Conservation (phyloP, 1,284 basidiomycete species). For the Leucoagaricus sp. region DNA sequence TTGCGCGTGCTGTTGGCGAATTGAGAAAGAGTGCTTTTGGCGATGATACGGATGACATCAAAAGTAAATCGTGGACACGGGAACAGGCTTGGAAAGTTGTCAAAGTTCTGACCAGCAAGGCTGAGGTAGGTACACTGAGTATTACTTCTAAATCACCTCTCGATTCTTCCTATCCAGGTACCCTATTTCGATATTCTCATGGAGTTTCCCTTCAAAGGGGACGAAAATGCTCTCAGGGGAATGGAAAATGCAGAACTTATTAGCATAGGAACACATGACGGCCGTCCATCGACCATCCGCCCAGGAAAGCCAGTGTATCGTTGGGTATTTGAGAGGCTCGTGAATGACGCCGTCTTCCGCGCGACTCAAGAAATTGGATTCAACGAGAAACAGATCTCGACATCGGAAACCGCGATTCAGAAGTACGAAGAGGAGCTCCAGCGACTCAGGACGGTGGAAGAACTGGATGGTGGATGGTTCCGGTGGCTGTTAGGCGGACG, state of each 20-base stretch:
- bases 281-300: slow-evolving; percentile 81
- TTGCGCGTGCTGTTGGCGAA: slow-evolving; percentile 78
- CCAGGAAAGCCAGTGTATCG: slow-evolving; percentile 91
- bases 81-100: slow-evolving; percentile 90
- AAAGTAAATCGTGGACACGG: slow-evolving; percentile 80
- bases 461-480: slow-evolving; percentile 47
- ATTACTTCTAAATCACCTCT: not conserved
- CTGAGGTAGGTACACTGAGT: slow-evolving; percentile 54
- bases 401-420: slow-evolving; percentile 66
- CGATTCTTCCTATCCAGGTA: slow-evolving; percentile 43
- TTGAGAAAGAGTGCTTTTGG: slow-evolving; percentile 92
- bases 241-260: slow-evolving; percentile 94
- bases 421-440: slow-evolving; percentile 78
- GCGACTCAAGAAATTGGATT: slow-evolving; percentile 82
- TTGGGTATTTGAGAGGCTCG: slow-evolving; percentile 82
- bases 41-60: slow-evolving; percentile 87
- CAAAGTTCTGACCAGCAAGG: slow-evolving; percentile 66
- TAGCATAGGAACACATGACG: slow-evolving; percentile 73
- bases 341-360: slow-evolving; percentile 78
- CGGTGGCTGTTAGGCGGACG: slow-evolving; percentile 34
- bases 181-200: slow-evolving; percentile 84
- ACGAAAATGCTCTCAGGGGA: slow-evolving; percentile 78
- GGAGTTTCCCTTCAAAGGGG: slow-evolving; percentile 91
- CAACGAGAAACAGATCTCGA: slow-evolving; percentile 74
- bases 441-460: slow-evolving; percentile 58